Base-by-base conservation (phyloP, 305 asterid species). In the Fraxinus angustifolia region DNA sequence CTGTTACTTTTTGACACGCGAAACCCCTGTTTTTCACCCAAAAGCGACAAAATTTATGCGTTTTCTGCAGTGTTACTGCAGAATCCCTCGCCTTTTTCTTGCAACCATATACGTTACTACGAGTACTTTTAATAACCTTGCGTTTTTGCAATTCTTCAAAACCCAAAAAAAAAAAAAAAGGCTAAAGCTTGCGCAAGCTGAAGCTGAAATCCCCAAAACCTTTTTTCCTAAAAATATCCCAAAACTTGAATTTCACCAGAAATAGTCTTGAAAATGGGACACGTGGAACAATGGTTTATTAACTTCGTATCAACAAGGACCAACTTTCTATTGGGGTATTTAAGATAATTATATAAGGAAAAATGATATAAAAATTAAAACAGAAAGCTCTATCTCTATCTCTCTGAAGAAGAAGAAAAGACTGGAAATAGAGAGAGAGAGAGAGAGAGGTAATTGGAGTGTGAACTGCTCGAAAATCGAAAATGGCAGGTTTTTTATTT, bases 381-480 rank as follows among this genome's bases (percentile, higher is more conserved):
- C 75, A 70, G 40, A 68, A 30, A 34, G 36, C 53, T 45, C 70
- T 53, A 31, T 21, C 38, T 81, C n/a, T 70, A 10, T 76, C 81
- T 42, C 81, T 75, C 56, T 48, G 36, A 0, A n/a, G 73, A 56
- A 21, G 38, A 77, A 6, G 45, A 17, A 3, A 33, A 56, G 68
- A 56, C 67, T 56, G 28, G 34, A 30, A 38, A 36, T 73, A 80
- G 36, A 82, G 40, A 31, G 73, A 77, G 33, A 36, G 74, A 70
- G 81, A 67, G 84, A 50, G 75, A 84, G 80, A 1, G 42, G 17
- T 16, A 1, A 50, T 1, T 58, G 33, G 3, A 50, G 17, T 26
- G 35, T 33, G 56, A 80, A 28, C 3, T 26, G 87, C 87, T 86
- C 88, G 88, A 73, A 85, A 86, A 83, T 85, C 89, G 88, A 82